Conservation (phyloP, 192 early-diverging fungal species). For the Allomyces arbusculus region DNA sequence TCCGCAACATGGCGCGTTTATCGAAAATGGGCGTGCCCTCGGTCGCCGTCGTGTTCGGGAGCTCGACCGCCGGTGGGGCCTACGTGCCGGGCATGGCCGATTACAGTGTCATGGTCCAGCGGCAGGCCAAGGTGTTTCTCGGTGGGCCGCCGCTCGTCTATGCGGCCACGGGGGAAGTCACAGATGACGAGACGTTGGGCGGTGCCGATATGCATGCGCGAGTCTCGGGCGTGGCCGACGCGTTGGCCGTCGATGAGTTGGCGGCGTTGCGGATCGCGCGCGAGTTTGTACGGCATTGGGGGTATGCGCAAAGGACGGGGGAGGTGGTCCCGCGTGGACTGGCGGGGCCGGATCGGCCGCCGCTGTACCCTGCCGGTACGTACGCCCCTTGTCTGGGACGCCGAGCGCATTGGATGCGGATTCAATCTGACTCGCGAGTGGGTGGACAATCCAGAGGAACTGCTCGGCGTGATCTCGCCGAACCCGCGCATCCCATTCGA, state of each 20-base stretch:
- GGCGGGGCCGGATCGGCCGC: conserved; percentile 26
- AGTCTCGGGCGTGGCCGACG: conserved; percentile 38
- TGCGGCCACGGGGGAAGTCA: conserved; percentile 46
- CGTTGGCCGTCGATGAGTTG: conserved; percentile 34
- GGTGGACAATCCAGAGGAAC: conserved; percentile 16
- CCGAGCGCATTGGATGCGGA: no score
- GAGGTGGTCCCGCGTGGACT: conserved; percentile 22
- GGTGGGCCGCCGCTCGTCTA: conserved; percentile 46
- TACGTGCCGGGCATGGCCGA: conserved; percentile 44
- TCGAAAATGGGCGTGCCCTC: conserved; percentile 38
- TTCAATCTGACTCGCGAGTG: no score
- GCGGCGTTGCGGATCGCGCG: conserved; percentile 41
- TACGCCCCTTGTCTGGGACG: not conserved
- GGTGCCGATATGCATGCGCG: conserved; percentile 51
- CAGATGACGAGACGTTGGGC: conserved; percentile 39
- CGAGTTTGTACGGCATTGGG: conserved; percentile 28
- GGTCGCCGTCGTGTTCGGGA: conserved; percentile 41
- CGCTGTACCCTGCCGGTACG: conserved; percentile 27
- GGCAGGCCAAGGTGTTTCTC: conserved; percentile 42
- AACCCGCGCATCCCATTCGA: conserved; percentile 45
- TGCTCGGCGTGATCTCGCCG: conserved; percentile 40
- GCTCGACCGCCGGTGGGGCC: conserved; percentile 43
- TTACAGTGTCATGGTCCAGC: conserved; percentile 45
- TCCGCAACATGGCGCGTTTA: conserved; percentile 32
- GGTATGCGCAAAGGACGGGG: conserved; percentile 34